A percentile compares a stretch with the other conserved stretches of the same genome.
These are phyloP conservation scores for Hyaloscypha bicolor DNA, from an alignment of 495 filamentous ascomycete genomes.

Conservation along the genomic window DNA sequence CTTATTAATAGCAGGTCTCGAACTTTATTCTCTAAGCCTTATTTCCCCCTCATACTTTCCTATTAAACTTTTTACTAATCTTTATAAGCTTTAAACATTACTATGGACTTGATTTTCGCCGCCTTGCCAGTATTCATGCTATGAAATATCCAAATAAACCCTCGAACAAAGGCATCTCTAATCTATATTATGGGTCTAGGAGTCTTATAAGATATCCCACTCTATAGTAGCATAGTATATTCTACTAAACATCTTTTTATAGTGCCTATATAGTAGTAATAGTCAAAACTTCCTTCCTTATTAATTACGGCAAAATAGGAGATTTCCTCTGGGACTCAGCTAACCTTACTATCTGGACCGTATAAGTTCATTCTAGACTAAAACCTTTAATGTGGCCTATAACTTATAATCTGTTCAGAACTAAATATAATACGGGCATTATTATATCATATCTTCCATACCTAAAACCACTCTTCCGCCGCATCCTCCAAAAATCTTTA, in stretches of 20 bases:
- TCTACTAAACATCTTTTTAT: not conserved
- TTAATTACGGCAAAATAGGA: constrained; percentile 40
- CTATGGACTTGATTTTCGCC: constrained; percentile 44
- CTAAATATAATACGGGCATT: constrained; percentile 1
- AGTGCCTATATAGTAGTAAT: not conserved
- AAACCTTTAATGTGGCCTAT: not conserved
- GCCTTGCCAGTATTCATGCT: constrained; percentile 46
- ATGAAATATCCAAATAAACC: constrained; percentile 48
- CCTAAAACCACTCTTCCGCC: constrained; percentile 5
- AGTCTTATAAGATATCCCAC: constrained; percentile 40
- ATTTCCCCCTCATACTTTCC: too few relatives aligned
- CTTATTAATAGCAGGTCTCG: constrained; percentile 30
- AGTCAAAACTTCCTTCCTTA: constrained; percentile 44
- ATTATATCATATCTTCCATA: not conserved
- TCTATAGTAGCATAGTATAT: not conserved
- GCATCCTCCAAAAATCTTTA: constrained; percentile 4
- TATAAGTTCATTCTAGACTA: not conserved
- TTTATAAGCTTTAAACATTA: constrained; percentile 7
- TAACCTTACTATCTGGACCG: constrained; percentile 36
- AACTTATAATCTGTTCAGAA: not conserved
- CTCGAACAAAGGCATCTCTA: constrained; percentile 42
- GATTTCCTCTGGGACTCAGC: constrained; percentile 50
- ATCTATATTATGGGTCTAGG: constrained; percentile 47
- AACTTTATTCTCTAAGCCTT: too few relatives aligned
- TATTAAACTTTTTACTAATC: not conserved